Evolutionary conservation across 148 eudicot genomes (phyloP), one percentile per base, ranked within the genome.

Genomic region (Simmondsia chinensis): DNA sequence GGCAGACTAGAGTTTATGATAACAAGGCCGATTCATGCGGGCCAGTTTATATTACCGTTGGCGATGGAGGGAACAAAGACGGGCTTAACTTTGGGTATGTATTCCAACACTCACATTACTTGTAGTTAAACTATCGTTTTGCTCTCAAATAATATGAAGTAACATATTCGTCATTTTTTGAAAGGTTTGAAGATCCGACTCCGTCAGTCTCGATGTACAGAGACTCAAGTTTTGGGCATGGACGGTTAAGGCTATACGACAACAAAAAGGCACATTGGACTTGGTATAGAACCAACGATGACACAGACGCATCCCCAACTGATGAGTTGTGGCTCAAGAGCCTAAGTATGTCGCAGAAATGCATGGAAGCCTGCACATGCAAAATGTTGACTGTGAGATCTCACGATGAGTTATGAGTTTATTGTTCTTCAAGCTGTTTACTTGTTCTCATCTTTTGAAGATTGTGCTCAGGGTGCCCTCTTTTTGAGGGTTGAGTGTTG

Each of bases 1-100:
- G 49, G 38, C 70, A 76, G 88, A 61, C 77, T 12, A 73, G 88
- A 54, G 80, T 80, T 41, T 73, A 76, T 32, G 68, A 80, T 20
- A 64, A 73, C 16, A 43, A 76, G 39, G 75, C 64, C 41, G 77
- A 73, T 38, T 50, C 59, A 0, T 80, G 88, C 39, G 88, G 75
- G 36, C 88, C 88, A 1, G 17, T 80, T 7, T 60, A 76, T 47
- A 36, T 80, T 15, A 80, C 88, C 12, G 67, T 80, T 39, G 88
- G 88, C 1, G 88, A 80, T 36, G 88, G 88, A 52, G 88, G 88
- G 9, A 81, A 81, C 47, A 64, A 77, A 71, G 89, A 81, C 67
- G 89, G 89, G 15, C 83, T 81, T 47, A 80, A 83, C 35, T 42
- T 62, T 38, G 19, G 0, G 89, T 81, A 62, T 68, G 81, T 64